Evolutionary conservation across 2,329 filamentous ascomycete genomes (phyloP).

Genomic region (Colletotrichum lini): DNA sequence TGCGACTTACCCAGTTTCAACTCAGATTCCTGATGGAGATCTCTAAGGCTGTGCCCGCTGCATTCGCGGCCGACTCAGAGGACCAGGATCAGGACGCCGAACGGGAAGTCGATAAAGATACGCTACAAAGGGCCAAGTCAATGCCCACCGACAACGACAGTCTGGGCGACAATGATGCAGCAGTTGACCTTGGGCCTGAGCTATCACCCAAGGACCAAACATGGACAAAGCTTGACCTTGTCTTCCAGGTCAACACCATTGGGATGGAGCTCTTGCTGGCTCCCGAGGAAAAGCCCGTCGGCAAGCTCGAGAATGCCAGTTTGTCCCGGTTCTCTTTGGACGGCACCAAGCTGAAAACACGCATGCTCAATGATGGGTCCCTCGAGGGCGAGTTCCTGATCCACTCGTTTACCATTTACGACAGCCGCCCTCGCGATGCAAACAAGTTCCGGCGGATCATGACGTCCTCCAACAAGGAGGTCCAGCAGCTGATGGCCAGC

Average conservation of each 20-base stretch:
- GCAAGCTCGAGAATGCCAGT: conserved; percentile 82
- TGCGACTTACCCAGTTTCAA: conserved; percentile 91
- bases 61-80: conserved; percentile 83
- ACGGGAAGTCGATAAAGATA: conserved; percentile 77
- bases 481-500: conserved; percentile 98
- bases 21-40: conserved; percentile 91
- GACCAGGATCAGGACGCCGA: conserved; percentile 81
- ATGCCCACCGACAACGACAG: conserved; percentile 52
- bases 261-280: conserved; percentile 90
- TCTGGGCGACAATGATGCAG: conserved; percentile 49
- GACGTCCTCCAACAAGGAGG: conserved; percentile 94
- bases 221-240: conserved; percentile 94
- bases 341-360: conserved; percentile 90
- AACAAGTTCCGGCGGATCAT: conserved; percentile 99
- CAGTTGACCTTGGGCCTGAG: conserved; percentile 77
- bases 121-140: conserved; percentile 61
- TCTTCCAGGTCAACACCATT: conserved; percentile 90
- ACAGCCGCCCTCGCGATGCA: conserved; percentile 88
- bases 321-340: conserved; percentile 95
- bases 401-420: conserved; percentile 93
- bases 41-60: conserved; percentile 87
- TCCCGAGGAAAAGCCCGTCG: conserved; percentile 82
- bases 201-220: conserved; percentile 76
- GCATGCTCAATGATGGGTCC: conserved; percentile 92
- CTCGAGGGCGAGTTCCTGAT: conserved; percentile 94